Percentiles rank a stretch among this genome's conserved stretches.
phyloP scores from a whole-genome alignment of 1,284 basidiomycete genomes.

The Moesziomyces sp. region DNA sequence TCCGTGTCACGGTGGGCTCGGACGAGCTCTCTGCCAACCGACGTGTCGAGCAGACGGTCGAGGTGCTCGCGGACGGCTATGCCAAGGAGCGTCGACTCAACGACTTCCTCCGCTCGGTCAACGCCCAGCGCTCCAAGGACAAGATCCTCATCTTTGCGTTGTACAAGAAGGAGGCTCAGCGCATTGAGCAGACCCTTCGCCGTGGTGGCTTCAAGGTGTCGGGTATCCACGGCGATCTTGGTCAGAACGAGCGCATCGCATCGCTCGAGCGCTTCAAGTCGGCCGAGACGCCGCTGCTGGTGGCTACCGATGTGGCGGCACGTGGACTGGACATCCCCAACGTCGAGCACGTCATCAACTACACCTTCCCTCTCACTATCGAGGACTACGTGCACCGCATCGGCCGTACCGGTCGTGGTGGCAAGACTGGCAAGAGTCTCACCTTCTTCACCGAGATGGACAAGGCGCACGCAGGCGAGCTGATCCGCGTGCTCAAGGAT shows the following conservation, averaged over 20 bases:
- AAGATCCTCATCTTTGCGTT: conserved; percentile 93
- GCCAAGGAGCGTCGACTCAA: conserved; percentile 80
- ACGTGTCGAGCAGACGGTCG: conserved; percentile 80
- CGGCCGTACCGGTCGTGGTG: conserved; percentile 93
- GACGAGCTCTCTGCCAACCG: conserved; percentile 96
- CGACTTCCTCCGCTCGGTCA: conserved; percentile 62
- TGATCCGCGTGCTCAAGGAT: conserved; percentile 89
- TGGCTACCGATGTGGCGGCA: conserved; percentile 97
- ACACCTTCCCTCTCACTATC: conserved; percentile 85
- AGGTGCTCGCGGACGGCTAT: conserved; percentile 87
- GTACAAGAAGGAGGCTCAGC: conserved; percentile 88
- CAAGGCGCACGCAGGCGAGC: conserved; percentile 86
- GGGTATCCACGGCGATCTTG: conserved; percentile 91
- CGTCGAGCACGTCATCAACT: conserved; percentile 78
- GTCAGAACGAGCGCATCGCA: conserved; percentile 85
- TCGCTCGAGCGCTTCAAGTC: conserved; percentile 90
- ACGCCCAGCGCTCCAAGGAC: conserved; percentile 70
- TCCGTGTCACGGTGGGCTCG: conserved; percentile 92
- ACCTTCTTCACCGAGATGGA: conserved; percentile 84
- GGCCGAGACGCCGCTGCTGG: conserved; percentile 83
- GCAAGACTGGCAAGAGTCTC: conserved; percentile 88
- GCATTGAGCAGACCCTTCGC: conserved; percentile 84
- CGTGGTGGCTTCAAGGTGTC: conserved; percentile 86
- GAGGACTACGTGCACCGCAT: conserved; percentile 94
- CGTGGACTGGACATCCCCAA: conserved; percentile 96